Evolutionary conservation across 2,329 filamentous ascomycete species (phyloP).

Genomic region (Dryadomyces sulphureus): DNA sequence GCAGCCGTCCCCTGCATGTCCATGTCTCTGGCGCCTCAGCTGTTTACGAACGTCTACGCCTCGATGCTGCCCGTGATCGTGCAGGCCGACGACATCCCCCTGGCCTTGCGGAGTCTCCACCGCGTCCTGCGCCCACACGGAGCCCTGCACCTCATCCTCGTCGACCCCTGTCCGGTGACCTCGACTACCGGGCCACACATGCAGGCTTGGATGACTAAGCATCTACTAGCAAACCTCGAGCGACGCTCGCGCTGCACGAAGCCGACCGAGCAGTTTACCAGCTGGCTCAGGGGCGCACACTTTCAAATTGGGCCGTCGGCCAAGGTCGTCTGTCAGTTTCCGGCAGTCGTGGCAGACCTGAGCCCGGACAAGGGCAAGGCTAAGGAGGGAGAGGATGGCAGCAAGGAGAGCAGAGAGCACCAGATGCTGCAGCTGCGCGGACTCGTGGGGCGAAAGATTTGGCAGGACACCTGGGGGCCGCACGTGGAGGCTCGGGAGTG

Average conservation of each 20-base stretch:
- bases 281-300: conserved; percentile 41
- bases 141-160: conserved; percentile 41
- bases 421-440: conserved; percentile 26
- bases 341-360: conserved; percentile 22
- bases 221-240: conserved; percentile 45
- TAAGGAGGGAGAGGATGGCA: not conserved
- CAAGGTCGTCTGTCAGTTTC: conserved; percentile 32
- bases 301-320: conserved; percentile 33
- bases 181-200: conserved; percentile 41
- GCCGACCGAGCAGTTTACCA: conserved; percentile 41
- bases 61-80: conserved; percentile 42
- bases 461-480: conserved; percentile 45
- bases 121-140: conserved; percentile 40
- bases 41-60: conserved; percentile 35
- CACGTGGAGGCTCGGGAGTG: conserved; percentile 33
- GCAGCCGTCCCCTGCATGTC: conserved; percentile 21
- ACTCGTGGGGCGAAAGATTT: conserved; percentile 39
- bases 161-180: conserved; percentile 45
- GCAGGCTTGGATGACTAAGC: conserved; percentile 44
- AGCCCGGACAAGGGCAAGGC: not conserved
- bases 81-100: conserved; percentile 39
- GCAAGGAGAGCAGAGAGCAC: not conserved
- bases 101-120: conserved; percentile 40
- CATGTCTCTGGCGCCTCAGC: conserved; percentile 23
- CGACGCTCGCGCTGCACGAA: conserved; percentile 42